Base-by-base conservation (phyloP, 164 flowering plant genomes). In the Sextonia rubra region DNA sequence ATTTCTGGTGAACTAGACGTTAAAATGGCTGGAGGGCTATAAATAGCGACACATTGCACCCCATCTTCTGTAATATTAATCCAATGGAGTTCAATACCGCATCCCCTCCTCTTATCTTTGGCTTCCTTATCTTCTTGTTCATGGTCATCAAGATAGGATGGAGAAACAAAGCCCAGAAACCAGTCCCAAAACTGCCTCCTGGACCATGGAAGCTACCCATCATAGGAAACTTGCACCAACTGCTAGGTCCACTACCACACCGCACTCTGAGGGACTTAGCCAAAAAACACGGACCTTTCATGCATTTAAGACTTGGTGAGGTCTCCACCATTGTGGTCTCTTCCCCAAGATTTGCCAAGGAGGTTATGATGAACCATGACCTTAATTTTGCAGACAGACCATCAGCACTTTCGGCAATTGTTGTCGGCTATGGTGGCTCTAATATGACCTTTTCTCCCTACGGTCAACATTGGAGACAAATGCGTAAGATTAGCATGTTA, bases 391-490 rank as follows among this genome's bases (percentile, higher is more conserved):
- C 77, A 0, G 11, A 60, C 14, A 47, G 80, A 61, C 75, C 77
- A 1, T 15, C 60, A n/a, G 29, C 64, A 23, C 60, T 75, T 30
- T 60, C 66, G 12, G 30, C 69, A 0, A 71, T 29, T 48, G 64
- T 68, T 17, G n/a, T 73, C 37, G 5, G 65, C 12, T 75, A 75
- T 65, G 77, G 68, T 25, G 71, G 48, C 20, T 37, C 48, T 22
- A 56, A 70, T 63, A 64, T 82, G 1, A 73, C 60, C 12, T 79
- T 77, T 48, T 18, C 87, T 17, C 85, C 85, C 3, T 84, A 74
- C 48, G 82, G 84, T 6, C 71, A 69, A 18, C 77, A 73, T 63
- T 84, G 87, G 87, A 71, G 81, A 37, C 79, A 82, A 20, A 22
- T 84, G 47, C 66, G 81, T 3, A 84, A 77, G 68, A 75, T 84